Evolutionary conservation across 495 filamentous ascomycete species (phyloP).

Genomic region (Hypoxylon lenormandii): DNA sequence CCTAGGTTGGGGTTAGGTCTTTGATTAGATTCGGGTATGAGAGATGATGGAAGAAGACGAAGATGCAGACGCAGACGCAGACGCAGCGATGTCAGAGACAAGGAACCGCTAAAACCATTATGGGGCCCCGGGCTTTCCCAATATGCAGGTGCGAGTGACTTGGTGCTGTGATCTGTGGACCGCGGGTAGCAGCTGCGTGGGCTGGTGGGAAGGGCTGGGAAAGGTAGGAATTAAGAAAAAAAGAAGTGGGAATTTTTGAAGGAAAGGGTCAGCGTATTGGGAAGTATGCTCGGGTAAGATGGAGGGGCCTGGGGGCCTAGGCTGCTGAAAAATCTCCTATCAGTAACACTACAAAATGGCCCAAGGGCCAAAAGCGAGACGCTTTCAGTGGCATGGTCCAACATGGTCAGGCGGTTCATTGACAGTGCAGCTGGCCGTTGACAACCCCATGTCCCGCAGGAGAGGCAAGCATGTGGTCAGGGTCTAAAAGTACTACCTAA

Average conservation of each 20-base stretch:
- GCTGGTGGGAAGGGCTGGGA: not conserved
- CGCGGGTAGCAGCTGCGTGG: not conserved
- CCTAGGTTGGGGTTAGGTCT: slow-evolving; percentile 13
- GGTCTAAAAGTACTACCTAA: slow-evolving; percentile 19
- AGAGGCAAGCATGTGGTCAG: slow-evolving; percentile 19
- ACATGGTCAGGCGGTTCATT: slow-evolving; percentile 38
- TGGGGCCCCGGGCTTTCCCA: slow-evolving; percentile 37
- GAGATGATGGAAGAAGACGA: slow-evolving; percentile 40
- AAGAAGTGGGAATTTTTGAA: not conserved
- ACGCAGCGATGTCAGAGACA: slow-evolving; percentile 46
- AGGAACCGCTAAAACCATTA: slow-evolving; percentile 29
- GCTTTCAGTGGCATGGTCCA: slow-evolving; percentile 30
- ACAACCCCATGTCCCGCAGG: slow-evolving; percentile 20
- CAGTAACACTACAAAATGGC: slow-evolving; percentile 7
- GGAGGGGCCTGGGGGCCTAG: slow-evolving; percentile 21
- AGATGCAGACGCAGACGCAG: too few relatives aligned
- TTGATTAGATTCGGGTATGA: slow-evolving; percentile 37
- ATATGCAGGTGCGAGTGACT: slow-evolving; percentile 38
- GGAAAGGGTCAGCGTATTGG: slow-evolving; percentile 19
- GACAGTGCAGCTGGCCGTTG: slow-evolving; percentile 1
- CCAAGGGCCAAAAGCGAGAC: slow-evolving; percentile 9
- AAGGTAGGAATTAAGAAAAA: not conserved
- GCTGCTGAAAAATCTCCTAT: slow-evolving; percentile 43
- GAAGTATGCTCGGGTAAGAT: slow-evolving; percentile 2
- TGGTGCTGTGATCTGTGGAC: slow-evolving; percentile 3